Base-by-base conservation (phyloP, 2,329 filamentous ascomycete genomes). In the Ascosphaera pollenicola region DNA sequence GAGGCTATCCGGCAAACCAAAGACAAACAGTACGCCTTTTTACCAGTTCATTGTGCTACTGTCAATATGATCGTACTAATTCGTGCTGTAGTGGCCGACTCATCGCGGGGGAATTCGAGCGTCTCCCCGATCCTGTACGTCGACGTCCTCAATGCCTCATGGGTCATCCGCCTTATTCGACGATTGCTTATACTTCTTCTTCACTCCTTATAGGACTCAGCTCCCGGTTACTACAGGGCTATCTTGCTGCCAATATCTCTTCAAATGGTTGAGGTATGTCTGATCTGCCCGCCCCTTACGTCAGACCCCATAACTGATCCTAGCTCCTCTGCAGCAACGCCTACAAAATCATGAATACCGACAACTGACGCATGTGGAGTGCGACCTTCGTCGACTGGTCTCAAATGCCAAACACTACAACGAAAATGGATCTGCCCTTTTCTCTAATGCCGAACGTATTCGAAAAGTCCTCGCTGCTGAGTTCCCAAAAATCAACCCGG, bases 351-450 rank as follows among this genome's bases (percentile, higher is more conserved):
- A 70, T 48, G 69, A 75, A 46, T 91, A 92, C 52, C 54, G 67
- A 11, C 78, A 62, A 39, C 65, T 93, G 37, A 74, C 80, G 4
- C 67, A 76, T 38, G 62, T 93, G 10, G 84, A 93, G 56, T 76
- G 78, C 51, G 85, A 85, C 53, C 70, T 87, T 52, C 91, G 89
- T 62, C 75, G 83, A 45, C 79, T 93, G 68, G 78, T 92, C 40
- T 69, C 73, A 46, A 93, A 92, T 51, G 81, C 80, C 28, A 92
- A 92, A 56, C 75, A 82, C 40, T 89, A 73, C 59, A 87, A 87
- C 51, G 67, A 75, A 43, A 77, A 77, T 47, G 69, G 68, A 35
- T 82, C 80, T 0, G 61, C 73, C 41, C 66, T 78, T 30, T 87
- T 78, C 52, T 77, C 83, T 35, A 83, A 93, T 60, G 82, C 84